Evolutionary conservation across 306 rosid genomes (phyloP), one percentile per base, ranked within the genome.

Genomic region (Arachis hypogaea): DNA sequence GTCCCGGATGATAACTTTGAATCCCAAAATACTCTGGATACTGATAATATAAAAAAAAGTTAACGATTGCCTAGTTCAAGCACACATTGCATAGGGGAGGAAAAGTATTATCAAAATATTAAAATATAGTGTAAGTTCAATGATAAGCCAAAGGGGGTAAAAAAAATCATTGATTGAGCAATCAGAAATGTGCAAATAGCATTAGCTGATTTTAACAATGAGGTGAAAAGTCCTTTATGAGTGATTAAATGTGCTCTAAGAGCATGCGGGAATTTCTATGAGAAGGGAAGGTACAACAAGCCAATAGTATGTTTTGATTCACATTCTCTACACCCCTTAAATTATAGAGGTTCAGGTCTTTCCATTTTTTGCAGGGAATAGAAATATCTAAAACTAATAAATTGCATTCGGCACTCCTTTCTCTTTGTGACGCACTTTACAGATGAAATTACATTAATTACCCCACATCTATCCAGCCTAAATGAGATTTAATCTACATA

Each of bases 271-370:
- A 16, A 16, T 16, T 33, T 52, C 62, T 40, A 28, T 14, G 8
- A 50, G 55, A 41, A 81, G 62, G 29, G 65, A 65, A 52, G 73
- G 66, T 54, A 70, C 42, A 63, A 66, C 52, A 65, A 38, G 30
- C n/a, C 71, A 60, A 57, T 9, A 45, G 28, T 7, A 40, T 41
- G 54, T 29, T 58, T 65, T 44, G 40, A 55, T 69, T 18, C 8
- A 58, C 72, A 58, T 70, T 55, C 68, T 63, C 41, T 56, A 29
- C 29, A 9, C 11, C 30, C 10, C 71, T 59, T 58, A 59, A 28
- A 33, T 59, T 75, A 63, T 55, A 18, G 4, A 79, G 74, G 66
- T 49, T 56, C 57, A 42, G 46, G 50, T 16, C 67, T 30, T 46
- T 63, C 33, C 14, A 11, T 62, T 44, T 63, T 66, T 33, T 49